phyloP scores from a whole-genome alignment of 129 eudicot species.

The Helichrysum umbraculigerum region DNA sequence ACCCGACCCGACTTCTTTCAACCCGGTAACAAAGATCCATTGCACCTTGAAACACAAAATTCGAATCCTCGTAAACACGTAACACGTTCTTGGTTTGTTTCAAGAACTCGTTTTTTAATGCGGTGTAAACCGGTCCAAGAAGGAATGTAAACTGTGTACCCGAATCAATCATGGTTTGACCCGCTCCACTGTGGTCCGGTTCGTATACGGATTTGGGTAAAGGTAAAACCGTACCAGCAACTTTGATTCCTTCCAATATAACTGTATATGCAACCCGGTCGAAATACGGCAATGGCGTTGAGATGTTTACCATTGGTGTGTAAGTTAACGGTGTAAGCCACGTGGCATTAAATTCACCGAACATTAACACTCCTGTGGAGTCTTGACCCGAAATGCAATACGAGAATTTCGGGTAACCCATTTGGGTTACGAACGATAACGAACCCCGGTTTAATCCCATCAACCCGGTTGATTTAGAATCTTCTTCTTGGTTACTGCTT shows the following conservation, averaged over 20 bases:
- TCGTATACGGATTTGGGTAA: constrained; percentile 68
- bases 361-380: constrained; percentile 60
- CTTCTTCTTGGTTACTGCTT: constrained; percentile 53
- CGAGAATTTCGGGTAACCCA: constrained; percentile 72
- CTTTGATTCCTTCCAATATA: constrained; percentile 75
- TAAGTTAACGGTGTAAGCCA: constrained; percentile 62
- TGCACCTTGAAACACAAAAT: constrained; percentile 83
- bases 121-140: constrained; percentile 73
- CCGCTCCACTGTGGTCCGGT: constrained; percentile 95
- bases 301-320: constrained; percentile 61
- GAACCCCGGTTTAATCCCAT: constrained; percentile 87
- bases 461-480: constrained; percentile 62
- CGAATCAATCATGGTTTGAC: constrained; percentile 91
- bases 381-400: constrained; percentile 82
- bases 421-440: constrained; percentile 73
- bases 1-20: constrained; percentile 30
- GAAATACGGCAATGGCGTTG: constrained; percentile 70
- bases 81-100: constrained; percentile 56
- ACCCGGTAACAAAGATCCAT: constrained; percentile 85
- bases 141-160: constrained; percentile 83
- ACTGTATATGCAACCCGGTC: constrained; percentile 82
- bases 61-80: constrained; percentile 63
- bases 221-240: constrained; percentile 49
- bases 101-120: constrained; percentile 59
- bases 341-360: constrained; percentile 55